phyloP scores from a whole-genome alignment of 768 basidiomycete species.

The Lactarius trivialis region DNA sequence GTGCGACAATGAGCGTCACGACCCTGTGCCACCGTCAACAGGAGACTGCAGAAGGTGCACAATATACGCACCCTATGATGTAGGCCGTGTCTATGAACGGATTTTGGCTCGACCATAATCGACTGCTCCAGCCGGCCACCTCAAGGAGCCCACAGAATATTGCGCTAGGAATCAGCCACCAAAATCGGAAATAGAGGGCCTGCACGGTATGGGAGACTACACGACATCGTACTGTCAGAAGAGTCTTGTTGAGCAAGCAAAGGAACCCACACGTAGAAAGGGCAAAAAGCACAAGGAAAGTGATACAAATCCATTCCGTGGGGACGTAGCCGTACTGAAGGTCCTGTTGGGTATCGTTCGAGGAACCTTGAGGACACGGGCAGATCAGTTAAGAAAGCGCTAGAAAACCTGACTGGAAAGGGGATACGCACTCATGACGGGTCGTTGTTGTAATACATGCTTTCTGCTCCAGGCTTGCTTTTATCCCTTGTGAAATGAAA shows the following conservation, averaged over 20 bases:
- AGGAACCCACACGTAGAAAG: slow-evolving; percentile 27
- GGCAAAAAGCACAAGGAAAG: slow-evolving; percentile 34
- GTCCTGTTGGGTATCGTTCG: slow-evolving; percentile 1
- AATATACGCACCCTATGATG: slow-evolving; percentile 18
- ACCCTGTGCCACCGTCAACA: slow-evolving; percentile 1
- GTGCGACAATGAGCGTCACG: slow-evolving; percentile 13
- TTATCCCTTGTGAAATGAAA: not conserved
- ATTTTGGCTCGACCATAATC: slow-evolving; percentile 18
- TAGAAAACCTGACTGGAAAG: not conserved
- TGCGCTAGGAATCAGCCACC: slow-evolving; percentile 21
- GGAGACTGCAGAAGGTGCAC: not conserved
- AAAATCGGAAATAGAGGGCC: slow-evolving; percentile 29
- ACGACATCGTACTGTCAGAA: not conserved
- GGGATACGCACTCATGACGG: slow-evolving; percentile 9
- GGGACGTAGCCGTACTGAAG: slow-evolving; percentile 32
- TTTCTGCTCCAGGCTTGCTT: not conserved
- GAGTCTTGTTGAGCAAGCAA: not conserved
- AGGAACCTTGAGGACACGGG: not conserved
- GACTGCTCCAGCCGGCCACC: slow-evolving; percentile 13
- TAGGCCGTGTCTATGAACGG: slow-evolving; percentile 6
- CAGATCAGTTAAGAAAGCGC: not conserved
- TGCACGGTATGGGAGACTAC: slow-evolving; percentile 13
- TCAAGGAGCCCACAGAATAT: slow-evolving; percentile 16
- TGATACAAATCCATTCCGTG: slow-evolving; percentile 32
- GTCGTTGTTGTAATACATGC: not conserved